Conservation (phyloP, 2,329 filamentous ascomycete species). For the Aspergillus latus region DNA sequence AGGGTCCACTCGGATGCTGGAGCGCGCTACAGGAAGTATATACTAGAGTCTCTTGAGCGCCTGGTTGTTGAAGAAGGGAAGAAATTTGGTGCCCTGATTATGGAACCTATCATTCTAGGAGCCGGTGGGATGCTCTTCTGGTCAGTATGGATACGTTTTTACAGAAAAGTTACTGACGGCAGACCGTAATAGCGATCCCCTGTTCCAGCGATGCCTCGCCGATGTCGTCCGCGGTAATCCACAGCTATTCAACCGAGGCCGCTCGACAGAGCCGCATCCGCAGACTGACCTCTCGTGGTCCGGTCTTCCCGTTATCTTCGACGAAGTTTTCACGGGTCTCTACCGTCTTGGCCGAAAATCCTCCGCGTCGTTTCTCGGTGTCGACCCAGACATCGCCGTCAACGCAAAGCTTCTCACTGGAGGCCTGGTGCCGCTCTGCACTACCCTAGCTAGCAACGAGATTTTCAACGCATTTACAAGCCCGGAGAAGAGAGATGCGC, state of each 20-base stretch:
- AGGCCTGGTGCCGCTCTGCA: conserved; percentile 73
- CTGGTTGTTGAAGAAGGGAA: conserved; percentile 57
- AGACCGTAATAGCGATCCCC: conserved; percentile 61
- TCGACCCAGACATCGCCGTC: conserved; percentile 72
- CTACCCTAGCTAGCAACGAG: conserved; percentile 70
- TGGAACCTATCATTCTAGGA: conserved; percentile 78
- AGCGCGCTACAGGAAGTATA: conserved; percentile 59
- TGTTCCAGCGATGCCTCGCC: conserved; percentile 74
- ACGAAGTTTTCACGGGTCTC: conserved; percentile 84
- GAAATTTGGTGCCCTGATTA: conserved; percentile 73
- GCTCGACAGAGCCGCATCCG: background rate
- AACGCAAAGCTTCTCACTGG: conserved; percentile 84
- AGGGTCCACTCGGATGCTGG: conserved; percentile 50
- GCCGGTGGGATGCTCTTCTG: conserved; percentile 82
- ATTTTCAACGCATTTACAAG: conserved; percentile 72
- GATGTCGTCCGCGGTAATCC: conserved; percentile 63
- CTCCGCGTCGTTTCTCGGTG: conserved; percentile 66
- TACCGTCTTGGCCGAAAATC: conserved; percentile 75
- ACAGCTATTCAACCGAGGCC: conserved; percentile 51
- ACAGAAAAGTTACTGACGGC: background rate
- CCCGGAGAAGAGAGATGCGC: conserved; percentile 71
- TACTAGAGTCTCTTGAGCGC: conserved; percentile 54
- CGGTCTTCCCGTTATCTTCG: conserved; percentile 75
- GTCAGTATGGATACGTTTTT: conserved; percentile 46
- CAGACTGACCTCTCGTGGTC: conserved; percentile 53